Evolutionary conservation across 345 rosid species (phyloP), one percentile per base, ranked within the genome.

Genomic region (Citrus cavaleriei): DNA sequence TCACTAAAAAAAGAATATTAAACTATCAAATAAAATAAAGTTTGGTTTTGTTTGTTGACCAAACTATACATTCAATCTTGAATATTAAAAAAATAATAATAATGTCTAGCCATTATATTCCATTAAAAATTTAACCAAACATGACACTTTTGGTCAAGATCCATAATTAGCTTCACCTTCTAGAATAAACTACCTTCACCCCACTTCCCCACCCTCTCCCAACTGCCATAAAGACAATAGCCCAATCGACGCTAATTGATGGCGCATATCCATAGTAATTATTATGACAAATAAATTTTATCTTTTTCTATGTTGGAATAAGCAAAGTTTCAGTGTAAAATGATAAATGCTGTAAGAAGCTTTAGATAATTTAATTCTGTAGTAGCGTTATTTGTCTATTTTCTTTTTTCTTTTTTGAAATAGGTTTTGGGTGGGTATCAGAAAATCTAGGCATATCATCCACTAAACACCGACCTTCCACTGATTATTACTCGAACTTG

Each of bases 41-140:
- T 79, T 82, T 58, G 81, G 85, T 79, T 73, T 60, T 64, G 78
- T 78, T 86, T 84, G 90, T 87, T 89, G 92, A 91, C 93, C 88
- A 85, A 78, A 83, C 69, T 73, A 83, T 74, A 40, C 70, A 79
- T 75, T 61, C 82, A 77, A 58, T 76, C 63, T 74, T 58, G 70
- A 72, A 35, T 71, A 37, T 35, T 71, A 21, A 35, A 28, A 25
- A 28, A 68, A 55, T 8, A 6, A 37, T 7, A 37, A 37, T 37
- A 49, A 61, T 34, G 22, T 34, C 7, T 72, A 65, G 74, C 74
- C 81, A 80, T 78, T 63, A 78, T 77, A 61, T 68, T 76, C 55
- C 77, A 81, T 74, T 66, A 72, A 78, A 81, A 63, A 49, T 74
- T 78, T 62, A 75, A 75, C 85, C 79, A 83, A 79, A 83, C 64